Evolutionary conservation across 352 stramenopile genomes (phyloP).

Genomic region (Globisporangium paddicum): DNA sequence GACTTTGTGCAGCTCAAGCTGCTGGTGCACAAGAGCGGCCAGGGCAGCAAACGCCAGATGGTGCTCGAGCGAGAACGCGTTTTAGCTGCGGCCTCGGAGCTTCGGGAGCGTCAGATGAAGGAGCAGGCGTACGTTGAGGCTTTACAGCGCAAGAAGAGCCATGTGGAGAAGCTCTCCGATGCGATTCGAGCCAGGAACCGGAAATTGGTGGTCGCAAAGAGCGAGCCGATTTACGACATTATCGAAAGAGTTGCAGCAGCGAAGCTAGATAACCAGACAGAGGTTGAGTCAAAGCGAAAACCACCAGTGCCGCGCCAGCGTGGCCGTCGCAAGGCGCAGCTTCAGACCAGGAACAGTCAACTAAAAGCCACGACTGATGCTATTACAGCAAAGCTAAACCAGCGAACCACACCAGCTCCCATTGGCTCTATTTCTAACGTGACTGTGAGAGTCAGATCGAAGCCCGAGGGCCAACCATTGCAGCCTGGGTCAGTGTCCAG

Average conservation of each 20-base stretch:
- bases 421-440: background rate
- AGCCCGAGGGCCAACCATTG: background rate
- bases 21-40: conserved; percentile 20
- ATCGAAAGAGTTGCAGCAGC: background rate
- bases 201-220: conserved; percentile 12
- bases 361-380: conserved; percentile 3
- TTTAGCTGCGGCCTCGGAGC: conserved; percentile 30
- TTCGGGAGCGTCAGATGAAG: conserved; percentile 31
- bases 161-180: conserved; percentile 41
- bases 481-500: background rate
- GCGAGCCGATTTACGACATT: background rate
- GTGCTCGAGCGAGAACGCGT: conserved; percentile 35
- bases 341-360: conserved; percentile 4
- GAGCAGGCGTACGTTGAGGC: conserved; percentile 21
- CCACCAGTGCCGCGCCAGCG: conserved; percentile 54
- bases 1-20: conserved; percentile 44
- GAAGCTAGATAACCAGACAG: background rate
- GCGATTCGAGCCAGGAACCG: conserved; percentile 56
- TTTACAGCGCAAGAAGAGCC: conserved; percentile 31
- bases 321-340: conserved; percentile 6
- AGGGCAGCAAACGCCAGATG: conserved; percentile 32
- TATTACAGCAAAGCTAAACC: background rate
- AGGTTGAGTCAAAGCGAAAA: conserved; percentile 31
- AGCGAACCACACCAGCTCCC: background rate
- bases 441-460: background rate